phyloP scores from a whole-genome alignment of 345 rosid species.

The Boechera divaricarpa region DNA sequence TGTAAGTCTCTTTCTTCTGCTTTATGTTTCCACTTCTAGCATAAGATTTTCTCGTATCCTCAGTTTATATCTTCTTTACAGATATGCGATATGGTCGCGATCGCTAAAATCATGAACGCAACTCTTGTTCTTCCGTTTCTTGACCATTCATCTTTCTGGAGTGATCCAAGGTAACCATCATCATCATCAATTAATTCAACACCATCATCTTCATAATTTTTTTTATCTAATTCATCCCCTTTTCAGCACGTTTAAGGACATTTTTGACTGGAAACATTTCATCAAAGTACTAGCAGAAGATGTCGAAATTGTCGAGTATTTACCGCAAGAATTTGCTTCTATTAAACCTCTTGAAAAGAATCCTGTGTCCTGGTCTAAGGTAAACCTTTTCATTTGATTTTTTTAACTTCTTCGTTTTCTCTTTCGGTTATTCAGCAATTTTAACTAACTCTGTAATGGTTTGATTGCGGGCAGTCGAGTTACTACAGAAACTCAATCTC shows the following conservation, averaged over 20 bases:
- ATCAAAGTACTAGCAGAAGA: slow-evolving; percentile 59
- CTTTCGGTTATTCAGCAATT: not conserved
- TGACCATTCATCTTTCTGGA: slow-evolving; percentile 82
- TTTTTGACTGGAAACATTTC: slow-evolving; percentile 78
- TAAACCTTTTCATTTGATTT: slow-evolving; percentile 9
- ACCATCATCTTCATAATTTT: not conserved
- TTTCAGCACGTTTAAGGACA: slow-evolving; percentile 66
- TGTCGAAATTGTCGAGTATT: slow-evolving; percentile 55
- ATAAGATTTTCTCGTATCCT: slow-evolving; percentile 2
- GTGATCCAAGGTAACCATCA: slow-evolving; percentile 64
- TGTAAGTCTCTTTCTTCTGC: slow-evolving; percentile 45
- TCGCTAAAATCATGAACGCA: slow-evolving; percentile 76
- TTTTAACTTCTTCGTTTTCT: not conserved
- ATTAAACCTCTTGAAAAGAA: slow-evolving; percentile 51
- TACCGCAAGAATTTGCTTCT: slow-evolving; percentile 52
- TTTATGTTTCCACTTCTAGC: not conserved
- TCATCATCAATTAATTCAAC: not conserved
- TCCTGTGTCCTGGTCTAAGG: slow-evolving; percentile 80
- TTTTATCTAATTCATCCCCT: not conserved
- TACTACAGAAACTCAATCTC: slow-evolving; percentile 57
- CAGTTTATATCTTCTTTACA: slow-evolving; percentile 30
- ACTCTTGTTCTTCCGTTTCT: slow-evolving; percentile 69
- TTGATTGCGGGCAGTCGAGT: slow-evolving; percentile 48
- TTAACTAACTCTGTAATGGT: slow-evolving; percentile 24
- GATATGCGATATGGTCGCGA: slow-evolving; percentile 83